These are phyloP conservation scores for Gossypium ekmanianum DNA, from an alignment of 345 rosid species.

Conservation along the genomic window DNA sequence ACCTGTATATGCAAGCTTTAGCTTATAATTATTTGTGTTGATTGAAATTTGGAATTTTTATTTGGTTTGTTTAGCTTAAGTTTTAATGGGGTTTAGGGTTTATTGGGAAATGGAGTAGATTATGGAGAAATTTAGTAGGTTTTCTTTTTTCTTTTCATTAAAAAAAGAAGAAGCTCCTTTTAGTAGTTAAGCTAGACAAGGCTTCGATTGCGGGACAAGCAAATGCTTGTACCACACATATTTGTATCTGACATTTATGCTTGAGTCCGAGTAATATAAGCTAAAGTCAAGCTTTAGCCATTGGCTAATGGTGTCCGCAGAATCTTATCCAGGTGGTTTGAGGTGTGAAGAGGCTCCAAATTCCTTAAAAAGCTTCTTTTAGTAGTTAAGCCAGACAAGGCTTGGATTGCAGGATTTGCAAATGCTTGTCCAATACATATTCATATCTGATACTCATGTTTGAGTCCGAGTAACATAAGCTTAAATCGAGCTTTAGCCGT, in stretches of 20 bases:
- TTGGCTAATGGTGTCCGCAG: not conserved
- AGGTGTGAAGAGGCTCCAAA: not conserved
- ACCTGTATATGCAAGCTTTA: not conserved
- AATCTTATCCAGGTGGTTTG: not conserved
- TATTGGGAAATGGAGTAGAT: not conserved
- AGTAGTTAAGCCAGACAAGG: too few species aligned
- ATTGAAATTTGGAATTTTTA: not conserved
- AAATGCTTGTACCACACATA: not conserved
- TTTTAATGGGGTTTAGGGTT: too few species aligned
- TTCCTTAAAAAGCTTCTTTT: not conserved
- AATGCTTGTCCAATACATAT: too few species aligned
- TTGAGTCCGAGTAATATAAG: not conserved
- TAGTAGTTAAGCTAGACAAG: not conserved
- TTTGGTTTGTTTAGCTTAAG: not conserved
- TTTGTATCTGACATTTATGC: not conserved
- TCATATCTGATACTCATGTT: too few species aligned
- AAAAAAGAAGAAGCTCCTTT: not conserved
- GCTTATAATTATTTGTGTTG: not conserved
- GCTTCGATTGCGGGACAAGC: not conserved
- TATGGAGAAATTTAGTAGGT: not conserved
- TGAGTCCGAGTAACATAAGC: too few species aligned
- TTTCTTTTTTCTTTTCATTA: not conserved
- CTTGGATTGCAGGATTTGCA: too few species aligned
- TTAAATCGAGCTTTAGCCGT: not conserved
- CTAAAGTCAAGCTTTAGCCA: not conserved